These are phyloP conservation scores for Strobilomyces confusus DNA, from an alignment of 768 basidiomycete genomes.

Conservation along the genomic window DNA sequence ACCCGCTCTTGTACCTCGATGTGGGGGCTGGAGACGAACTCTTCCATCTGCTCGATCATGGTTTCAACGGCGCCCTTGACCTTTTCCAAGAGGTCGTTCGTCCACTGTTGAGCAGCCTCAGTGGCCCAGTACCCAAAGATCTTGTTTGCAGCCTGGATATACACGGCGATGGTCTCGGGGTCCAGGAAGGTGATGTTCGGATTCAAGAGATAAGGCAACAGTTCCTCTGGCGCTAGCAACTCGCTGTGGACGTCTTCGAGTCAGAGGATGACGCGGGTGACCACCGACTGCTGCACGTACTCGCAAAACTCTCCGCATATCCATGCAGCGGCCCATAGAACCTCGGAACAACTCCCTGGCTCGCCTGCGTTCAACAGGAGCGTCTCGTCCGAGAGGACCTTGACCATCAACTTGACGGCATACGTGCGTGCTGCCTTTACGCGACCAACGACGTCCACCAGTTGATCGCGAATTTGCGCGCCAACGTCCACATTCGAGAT, in stretches of 20 bases:
- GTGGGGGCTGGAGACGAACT: conserved; percentile 58
- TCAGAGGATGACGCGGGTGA: neutral
- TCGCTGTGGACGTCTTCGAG: conserved; percentile 45
- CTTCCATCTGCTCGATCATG: conserved; percentile 52
- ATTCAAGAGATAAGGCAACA: conserved; percentile 67
- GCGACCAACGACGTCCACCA: conserved; percentile 83
- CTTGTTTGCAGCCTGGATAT: conserved; percentile 80
- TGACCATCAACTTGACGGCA: conserved; percentile 81
- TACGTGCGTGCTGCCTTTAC: conserved; percentile 73
- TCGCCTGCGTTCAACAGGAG: conserved; percentile 66
- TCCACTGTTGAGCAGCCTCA: conserved; percentile 74
- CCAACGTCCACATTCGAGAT: conserved; percentile 81
- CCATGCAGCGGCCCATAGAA: conserved; percentile 94
- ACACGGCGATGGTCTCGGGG: conserved; percentile 69
- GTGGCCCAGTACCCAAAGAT: conserved; percentile 85
- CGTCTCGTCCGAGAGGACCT: conserved; percentile 73
- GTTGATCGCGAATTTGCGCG: conserved; percentile 69
- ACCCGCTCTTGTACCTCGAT: conserved; percentile 94
- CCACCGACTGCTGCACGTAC: conserved; percentile 41
- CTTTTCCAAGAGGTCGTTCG: conserved; percentile 61
- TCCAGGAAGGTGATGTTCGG: conserved; percentile 52
- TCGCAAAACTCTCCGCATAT: conserved; percentile 93
- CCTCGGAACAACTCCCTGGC: conserved; percentile 73
- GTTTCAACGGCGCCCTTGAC: conserved; percentile 61
- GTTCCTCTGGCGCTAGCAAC: conserved; percentile 70